phyloP scores from a whole-genome alignment of 1,284 basidiomycete genomes.

The Omphalotus olearius region DNA sequence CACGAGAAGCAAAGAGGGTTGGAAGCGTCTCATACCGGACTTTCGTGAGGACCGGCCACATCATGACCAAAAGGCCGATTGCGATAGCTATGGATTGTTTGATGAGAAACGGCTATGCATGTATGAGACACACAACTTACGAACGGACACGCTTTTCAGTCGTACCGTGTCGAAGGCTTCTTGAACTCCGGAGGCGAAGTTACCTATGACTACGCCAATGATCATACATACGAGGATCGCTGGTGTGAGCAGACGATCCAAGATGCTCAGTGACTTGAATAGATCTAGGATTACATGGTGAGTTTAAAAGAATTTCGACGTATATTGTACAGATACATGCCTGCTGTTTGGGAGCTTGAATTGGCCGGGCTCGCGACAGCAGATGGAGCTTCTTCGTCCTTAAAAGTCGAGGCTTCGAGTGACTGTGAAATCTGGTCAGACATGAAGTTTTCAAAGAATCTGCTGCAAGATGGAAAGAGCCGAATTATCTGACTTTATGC shows the following conservation, averaged over 20 bases:
- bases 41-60: slow-evolving; percentile 84
- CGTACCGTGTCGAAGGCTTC: slow-evolving; percentile 47
- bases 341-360: too few species aligned
- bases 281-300: not conserved
- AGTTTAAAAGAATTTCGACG: too few species aligned
- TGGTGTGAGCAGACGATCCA: slow-evolving; percentile 71
- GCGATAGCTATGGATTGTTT: slow-evolving; percentile 53
- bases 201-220: slow-evolving; percentile 74
- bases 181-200: slow-evolving; percentile 50
- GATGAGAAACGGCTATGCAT: slow-evolving; percentile 16
- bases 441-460: too few species aligned
- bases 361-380: too few species aligned
- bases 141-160: slow-evolving; percentile 55
- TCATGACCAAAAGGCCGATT: slow-evolving; percentile 82
- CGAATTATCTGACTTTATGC: too few species aligned
- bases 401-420: too few species aligned
- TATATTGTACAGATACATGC: too few species aligned
- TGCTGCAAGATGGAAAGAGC: too few species aligned
- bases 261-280: slow-evolving; percentile 31
- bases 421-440: too few species aligned
- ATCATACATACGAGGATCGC: slow-evolving; percentile 78
- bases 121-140: slow-evolving; percentile 35
- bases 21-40: slow-evolving; percentile 77
- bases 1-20: slow-evolving; percentile 46
- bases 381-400: too few species aligned